Conservation (phyloP, 176 grass and related monocot species). For the Dactylis glomerata region DNA sequence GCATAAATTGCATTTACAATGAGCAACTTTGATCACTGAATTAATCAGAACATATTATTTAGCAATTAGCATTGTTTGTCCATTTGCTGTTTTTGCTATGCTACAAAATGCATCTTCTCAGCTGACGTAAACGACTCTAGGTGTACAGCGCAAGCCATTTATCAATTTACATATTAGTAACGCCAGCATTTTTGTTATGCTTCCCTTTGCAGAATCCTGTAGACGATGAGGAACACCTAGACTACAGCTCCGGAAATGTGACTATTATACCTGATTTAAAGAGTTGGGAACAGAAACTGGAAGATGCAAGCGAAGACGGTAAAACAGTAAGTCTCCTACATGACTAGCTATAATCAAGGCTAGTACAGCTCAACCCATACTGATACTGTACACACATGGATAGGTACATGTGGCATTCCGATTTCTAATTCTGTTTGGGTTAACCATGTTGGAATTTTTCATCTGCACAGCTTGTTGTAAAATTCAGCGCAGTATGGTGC, state of each 20-base stretch:
- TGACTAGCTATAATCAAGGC: not conserved
- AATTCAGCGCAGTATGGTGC: slow-evolving; percentile 80
- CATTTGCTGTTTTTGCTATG: not conserved
- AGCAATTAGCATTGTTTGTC: not conserved
- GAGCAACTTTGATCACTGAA: not conserved
- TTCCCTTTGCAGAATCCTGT: slow-evolving; percentile 35
- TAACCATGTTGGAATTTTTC: slow-evolving; percentile 1
- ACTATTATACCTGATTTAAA: slow-evolving; percentile 21
- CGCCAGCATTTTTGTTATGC: not conserved
- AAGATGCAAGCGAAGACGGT: slow-evolving; percentile 28
- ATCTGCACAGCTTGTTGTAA: slow-evolving; percentile 55
- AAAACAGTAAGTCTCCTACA: slow-evolving; percentile 38
- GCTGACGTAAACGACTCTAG: not conserved
- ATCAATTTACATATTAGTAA: not conserved
- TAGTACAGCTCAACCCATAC: not conserved
- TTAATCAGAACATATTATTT: not conserved
- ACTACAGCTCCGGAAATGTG: slow-evolving; percentile 53
- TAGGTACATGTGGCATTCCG: not conserved
- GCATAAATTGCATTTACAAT: not conserved
- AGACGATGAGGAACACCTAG: slow-evolving; percentile 43
- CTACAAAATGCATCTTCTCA: not conserved
- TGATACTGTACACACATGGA: not conserved
- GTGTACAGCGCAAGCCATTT: not conserved
- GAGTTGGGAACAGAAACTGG: slow-evolving; percentile 40
- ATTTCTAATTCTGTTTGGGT: not conserved